Percentiles rank a stretch among this genome's conserved stretches.
phyloP scores from a whole-genome alignment of 345 rosid genomes.

The Sisymbrium altissimum region DNA sequence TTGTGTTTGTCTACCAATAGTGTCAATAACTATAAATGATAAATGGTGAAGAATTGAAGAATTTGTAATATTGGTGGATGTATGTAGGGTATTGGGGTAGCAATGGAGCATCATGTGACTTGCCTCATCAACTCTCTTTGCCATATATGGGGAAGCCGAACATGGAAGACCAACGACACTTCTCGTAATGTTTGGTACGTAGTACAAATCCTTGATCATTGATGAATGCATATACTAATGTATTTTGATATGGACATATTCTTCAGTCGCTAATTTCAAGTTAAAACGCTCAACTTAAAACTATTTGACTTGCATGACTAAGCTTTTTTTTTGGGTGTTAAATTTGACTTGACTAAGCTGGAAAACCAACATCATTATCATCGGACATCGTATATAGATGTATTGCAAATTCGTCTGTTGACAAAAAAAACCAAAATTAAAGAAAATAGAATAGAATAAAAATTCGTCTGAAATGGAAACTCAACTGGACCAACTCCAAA shows the following conservation, averaged over 20 bases:
- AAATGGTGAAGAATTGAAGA: neutral
- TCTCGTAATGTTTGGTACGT: conserved; percentile 39
- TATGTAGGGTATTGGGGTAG: conserved; percentile 32
- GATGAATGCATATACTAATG: neutral
- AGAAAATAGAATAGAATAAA: neutral
- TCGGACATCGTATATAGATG: neutral
- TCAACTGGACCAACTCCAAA: neutral
- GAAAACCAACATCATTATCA: conserved; percentile 1
- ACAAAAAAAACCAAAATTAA: neutral
- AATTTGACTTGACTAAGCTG: neutral
- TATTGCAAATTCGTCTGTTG: neutral
- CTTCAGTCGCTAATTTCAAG: neutral
- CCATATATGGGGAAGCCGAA: conserved; percentile 35
- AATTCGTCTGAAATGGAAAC: neutral
- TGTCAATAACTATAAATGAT: neutral
- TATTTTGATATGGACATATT: neutral
- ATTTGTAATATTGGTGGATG: neutral
- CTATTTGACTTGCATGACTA: too few relatives aligned
- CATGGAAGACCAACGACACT: conserved; percentile 37
- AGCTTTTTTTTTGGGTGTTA: too few relatives aligned
- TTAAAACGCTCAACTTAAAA: neutral
- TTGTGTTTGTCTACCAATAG: neutral
- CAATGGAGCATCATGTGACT: conserved; percentile 36
- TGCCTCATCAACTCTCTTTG: conserved; percentile 35
- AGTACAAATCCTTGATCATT: neutral